Base-by-base conservation (phyloP, 2,329 filamentous ascomycete genomes). In the Nectriaceae sp. region DNA sequence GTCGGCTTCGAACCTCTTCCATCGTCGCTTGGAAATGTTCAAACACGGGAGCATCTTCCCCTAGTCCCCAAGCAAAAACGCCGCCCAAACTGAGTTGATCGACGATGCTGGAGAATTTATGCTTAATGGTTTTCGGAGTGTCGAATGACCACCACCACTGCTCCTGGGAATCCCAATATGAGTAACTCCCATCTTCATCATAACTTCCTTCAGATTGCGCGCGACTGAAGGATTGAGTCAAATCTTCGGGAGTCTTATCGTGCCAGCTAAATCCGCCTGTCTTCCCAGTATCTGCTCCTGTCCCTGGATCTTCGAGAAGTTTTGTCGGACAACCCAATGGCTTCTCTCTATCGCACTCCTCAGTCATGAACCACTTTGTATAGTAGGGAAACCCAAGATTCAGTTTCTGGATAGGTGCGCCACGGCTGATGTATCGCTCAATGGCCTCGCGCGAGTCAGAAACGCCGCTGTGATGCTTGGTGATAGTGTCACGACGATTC, bases 121-220 rank as follows among this genome's bases (percentile, higher is more conserved):
- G 70, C 11, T 65, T 57, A 42, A 91, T 84, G 11, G 83, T 74
- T 6, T 75, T 73, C 0, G 78, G 74, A 0, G 83, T 87, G 51
- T 91, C 88, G 74, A 84, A 90, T 0, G 85, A 85, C 88, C 88
- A 91, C 78, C 87, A 91, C 22, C 85, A 64, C 45, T 77, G 69
- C 55, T 81, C 73, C 4, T 70, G 54, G 1, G 63, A 50, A 60
- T 91, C 88, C 75, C 80, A 88, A 67, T 82, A 90, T 63, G 86
- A 89, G 63, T 84, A 79, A 0, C 85, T 88, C 18, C 86, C 87
- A 54, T 90, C 87, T 0, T 60, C 55, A 21, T 63, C 64, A 22
- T 82, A 83, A 40, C 63, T 62, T 1, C 83, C 84, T 10, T 77
- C 53, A 0, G 67, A 57, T 42, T 74, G 62, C 0, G 88, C 86